phyloP scores from a whole-genome alignment of 768 basidiomycete genomes.

The Tephrocybe rancida region DNA sequence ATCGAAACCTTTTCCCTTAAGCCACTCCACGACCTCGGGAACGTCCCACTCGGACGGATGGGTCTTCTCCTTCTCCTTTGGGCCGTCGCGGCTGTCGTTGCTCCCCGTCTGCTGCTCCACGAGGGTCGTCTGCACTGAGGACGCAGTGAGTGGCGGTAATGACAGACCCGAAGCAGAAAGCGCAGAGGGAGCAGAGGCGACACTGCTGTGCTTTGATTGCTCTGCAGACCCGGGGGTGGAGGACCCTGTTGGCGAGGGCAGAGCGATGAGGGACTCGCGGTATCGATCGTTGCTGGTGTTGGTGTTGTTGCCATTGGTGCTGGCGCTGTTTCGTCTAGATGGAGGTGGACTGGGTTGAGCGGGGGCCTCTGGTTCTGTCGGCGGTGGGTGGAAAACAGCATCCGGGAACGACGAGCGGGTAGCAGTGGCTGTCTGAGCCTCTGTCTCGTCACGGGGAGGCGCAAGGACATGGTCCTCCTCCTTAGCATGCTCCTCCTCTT shows the following conservation, averaged over 20 bases:
- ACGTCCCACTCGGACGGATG: constrained; percentile 81
- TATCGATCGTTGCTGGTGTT: constrained; percentile 22
- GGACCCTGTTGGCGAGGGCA: constrained; percentile 23
- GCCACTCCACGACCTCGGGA: constrained; percentile 90
- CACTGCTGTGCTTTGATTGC: constrained; percentile 47
- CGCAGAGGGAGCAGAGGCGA: constrained; percentile 20
- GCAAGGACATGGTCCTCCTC: constrained; percentile 8
- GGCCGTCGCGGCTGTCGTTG: constrained; percentile 13
- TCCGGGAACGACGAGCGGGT: constrained; percentile 31
- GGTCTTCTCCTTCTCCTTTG: constrained; percentile 36
- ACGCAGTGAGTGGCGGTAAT: constrained; percentile 16
- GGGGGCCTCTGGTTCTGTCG: too few species aligned
- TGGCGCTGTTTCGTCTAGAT: not conserved
- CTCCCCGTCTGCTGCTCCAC: constrained; percentile 12
- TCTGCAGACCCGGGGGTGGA: constrained; percentile 11
- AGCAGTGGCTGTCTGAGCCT: constrained; percentile 39
- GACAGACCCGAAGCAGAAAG: constrained; percentile 11
- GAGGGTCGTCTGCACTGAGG: constrained; percentile 17
- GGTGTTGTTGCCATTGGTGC: not conserved
- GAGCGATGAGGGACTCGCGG: constrained; percentile 29
- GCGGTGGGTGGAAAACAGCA: constrained; percentile 24
- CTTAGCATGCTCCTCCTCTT: constrained; percentile 31
- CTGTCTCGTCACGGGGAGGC: constrained; percentile 30
- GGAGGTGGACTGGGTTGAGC: not conserved
- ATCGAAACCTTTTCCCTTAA: constrained; percentile 83